Percentiles rank a stretch among this genome's conserved stretches.
Evolutionary conservation across 208 protist genomes (phyloP).

Genomic region (Strigomonas culicis): DNA sequence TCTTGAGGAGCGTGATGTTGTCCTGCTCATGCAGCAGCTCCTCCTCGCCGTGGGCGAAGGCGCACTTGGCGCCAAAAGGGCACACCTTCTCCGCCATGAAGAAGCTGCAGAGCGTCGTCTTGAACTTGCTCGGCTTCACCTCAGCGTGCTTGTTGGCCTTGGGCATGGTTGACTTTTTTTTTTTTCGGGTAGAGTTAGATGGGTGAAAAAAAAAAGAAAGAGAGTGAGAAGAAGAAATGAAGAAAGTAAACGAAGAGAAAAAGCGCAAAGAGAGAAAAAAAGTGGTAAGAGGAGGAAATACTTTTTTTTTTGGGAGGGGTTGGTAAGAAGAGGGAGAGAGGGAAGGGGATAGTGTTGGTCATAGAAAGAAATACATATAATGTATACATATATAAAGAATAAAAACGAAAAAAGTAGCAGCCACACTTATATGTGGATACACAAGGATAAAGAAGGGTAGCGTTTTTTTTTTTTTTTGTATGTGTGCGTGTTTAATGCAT

Average conservation of each 20-base stretch:
- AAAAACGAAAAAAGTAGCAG: slow-evolving; percentile 3
- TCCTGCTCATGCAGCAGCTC: slow-evolving; percentile 50
- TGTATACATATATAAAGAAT: slow-evolving; percentile 1
- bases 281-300: neutral
- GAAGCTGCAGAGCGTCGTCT: slow-evolving; percentile 79
- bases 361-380: slow-evolving; percentile 8
- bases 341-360: neutral
- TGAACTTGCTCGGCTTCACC: slow-evolving; percentile 85
- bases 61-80: slow-evolving; percentile 70
- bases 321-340: slow-evolving; percentile 1
- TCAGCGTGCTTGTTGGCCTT: slow-evolving; percentile 66
- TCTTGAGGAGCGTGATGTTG: neutral
- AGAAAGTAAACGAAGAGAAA: neutral
- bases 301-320: neutral
- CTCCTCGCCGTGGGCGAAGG: slow-evolving; percentile 72
- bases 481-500: neutral
- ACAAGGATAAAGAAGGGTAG: neutral
- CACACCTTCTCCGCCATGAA: slow-evolving; percentile 51
- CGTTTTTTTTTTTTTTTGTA: slow-evolving; percentile 6
- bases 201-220: neutral
- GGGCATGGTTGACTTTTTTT: slow-evolving; percentile 18
- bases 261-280: slow-evolving; percentile 1
- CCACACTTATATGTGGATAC: neutral
- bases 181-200: neutral
- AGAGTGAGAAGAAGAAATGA: neutral